Percentiles rank a stretch among this genome's conserved stretches.
phyloP scores from a whole-genome alignment of 768 basidiomycete genomes.

The Suillus paluster region DNA sequence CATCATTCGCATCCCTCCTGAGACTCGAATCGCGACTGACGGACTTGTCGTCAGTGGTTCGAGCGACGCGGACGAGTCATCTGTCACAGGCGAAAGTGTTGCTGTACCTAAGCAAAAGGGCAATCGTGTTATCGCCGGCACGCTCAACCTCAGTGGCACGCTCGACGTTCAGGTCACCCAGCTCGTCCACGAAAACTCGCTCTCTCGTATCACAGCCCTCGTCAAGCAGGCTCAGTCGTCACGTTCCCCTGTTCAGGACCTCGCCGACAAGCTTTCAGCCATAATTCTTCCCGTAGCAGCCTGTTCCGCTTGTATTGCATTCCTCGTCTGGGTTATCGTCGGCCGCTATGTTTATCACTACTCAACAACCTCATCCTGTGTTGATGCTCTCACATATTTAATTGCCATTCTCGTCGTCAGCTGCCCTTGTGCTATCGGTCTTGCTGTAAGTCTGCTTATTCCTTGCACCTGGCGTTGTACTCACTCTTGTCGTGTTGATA shows the following conservation, averaged over 20 bases:
- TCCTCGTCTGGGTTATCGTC: conserved; percentile 42
- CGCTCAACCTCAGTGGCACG: conserved; percentile 38
- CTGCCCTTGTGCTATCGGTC: no score
- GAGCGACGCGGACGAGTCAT: conserved; percentile 46
- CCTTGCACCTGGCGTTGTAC: no score
- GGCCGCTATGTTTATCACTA: conserved; percentile 33
- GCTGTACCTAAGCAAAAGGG: conserved; percentile 41
- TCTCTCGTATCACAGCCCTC: conserved; percentile 41
- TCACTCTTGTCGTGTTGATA: no score
- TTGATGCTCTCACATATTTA: conserved; percentile 11
- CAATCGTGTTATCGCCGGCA: conserved; percentile 42
- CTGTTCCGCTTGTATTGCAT: conserved; percentile 41
- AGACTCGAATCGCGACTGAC: conserved; percentile 43
- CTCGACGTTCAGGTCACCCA: conserved; percentile 41
- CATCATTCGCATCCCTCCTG: conserved; percentile 38
- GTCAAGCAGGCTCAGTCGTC: conserved; percentile 42
- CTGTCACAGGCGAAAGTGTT: conserved; percentile 46
- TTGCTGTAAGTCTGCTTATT: no score
- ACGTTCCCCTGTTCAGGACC: conserved; percentile 43
- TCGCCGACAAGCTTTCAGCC: conserved; percentile 54
- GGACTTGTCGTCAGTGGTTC: conserved; percentile 39
- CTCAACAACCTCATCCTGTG: conserved; percentile 27
- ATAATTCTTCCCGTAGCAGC: conserved; percentile 55
- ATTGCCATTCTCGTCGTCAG: no score
- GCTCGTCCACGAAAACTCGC: conserved; percentile 44